Percentiles rank a stretch among this genome's conserved stretches.
Evolutionary conservation across 164 flowering plant genomes (phyloP).

Genomic region (Sedum album): DNA sequence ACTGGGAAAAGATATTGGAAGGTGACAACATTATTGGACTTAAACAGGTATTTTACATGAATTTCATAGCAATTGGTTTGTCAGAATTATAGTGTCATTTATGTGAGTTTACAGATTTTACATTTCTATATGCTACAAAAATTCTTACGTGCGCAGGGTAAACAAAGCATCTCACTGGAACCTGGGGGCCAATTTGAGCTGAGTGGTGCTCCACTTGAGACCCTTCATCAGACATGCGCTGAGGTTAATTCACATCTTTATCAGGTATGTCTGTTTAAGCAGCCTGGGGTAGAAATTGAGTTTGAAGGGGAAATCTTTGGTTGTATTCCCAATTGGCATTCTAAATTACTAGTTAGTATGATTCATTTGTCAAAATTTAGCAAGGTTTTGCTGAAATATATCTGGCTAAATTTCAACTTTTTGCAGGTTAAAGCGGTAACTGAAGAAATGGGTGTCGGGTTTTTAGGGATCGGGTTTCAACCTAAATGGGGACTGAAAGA

Average conservation of each 20-base stretch:
- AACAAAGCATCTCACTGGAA: constrained; percentile 95
- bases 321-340: not conserved
- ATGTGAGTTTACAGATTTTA: not conserved
- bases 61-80: not conserved
- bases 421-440: constrained; percentile 93
- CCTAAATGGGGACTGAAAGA: constrained; percentile 86
- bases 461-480: constrained; percentile 91
- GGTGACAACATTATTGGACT: constrained; percentile 92
- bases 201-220: constrained; percentile 98
- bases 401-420: not conserved
- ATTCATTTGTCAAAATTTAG: not conserved
- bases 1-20: constrained; percentile 97
- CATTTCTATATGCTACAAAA: not conserved
- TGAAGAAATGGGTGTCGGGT: constrained; percentile 95
- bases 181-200: constrained; percentile 99
- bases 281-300: not conserved
- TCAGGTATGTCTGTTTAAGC: constrained; percentile 41
- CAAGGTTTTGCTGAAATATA: not conserved
- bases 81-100: not conserved
- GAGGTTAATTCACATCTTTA: constrained; percentile 98
- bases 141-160: constrained; percentile 39
- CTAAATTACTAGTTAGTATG: not conserved
- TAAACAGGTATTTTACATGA: constrained; percentile 49
- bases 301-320: not conserved
- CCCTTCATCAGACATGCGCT: constrained; percentile 98